Percentiles rank a stretch among this genome's conserved stretches.
Evolutionary conservation across 2,329 filamentous ascomycete species (phyloP).

Genomic region (Zasmidium cellare): DNA sequence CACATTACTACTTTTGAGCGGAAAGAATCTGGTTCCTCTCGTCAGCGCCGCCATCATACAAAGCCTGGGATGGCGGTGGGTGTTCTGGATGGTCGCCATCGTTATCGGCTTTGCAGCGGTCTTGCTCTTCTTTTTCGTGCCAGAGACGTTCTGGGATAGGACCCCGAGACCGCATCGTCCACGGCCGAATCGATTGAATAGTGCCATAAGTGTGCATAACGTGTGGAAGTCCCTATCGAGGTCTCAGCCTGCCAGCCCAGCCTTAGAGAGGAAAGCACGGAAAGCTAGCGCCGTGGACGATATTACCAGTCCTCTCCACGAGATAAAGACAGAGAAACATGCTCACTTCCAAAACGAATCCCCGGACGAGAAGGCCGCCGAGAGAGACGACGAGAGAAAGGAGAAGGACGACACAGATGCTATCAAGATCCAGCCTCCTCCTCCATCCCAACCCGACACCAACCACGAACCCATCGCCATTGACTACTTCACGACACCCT

Average conservation of each 20-base stretch:
- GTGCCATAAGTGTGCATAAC: slow-evolving; percentile 24
- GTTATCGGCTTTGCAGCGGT: slow-evolving; percentile 69
- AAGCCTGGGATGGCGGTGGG: slow-evolving; percentile 68
- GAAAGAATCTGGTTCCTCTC: slow-evolving; percentile 83
- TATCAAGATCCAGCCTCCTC: background rate
- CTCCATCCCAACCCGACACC: background rate
- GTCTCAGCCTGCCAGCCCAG: slow-evolving; percentile 13
- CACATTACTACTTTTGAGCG: slow-evolving; percentile 77
- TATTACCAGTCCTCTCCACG: background rate
- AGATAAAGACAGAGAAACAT: slow-evolving; percentile 10
- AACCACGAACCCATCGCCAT: background rate
- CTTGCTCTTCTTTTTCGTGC: slow-evolving; percentile 84
- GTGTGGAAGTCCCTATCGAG: slow-evolving; percentile 11
- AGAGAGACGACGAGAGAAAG: slow-evolving; percentile 7
- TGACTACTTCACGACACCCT: slow-evolving; percentile 20
- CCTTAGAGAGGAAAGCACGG: slow-evolving; percentile 17
- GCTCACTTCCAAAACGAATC: slow-evolving; percentile 19
- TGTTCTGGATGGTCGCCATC: slow-evolving; percentile 71
- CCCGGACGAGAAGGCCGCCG: background rate
- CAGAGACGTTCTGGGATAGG: slow-evolving; percentile 94
- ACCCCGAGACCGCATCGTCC: slow-evolving; percentile 59
- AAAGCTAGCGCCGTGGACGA: slow-evolving; percentile 20
- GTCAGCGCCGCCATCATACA: slow-evolving; percentile 84
- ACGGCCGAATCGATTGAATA: slow-evolving; percentile 2
- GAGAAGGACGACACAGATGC: slow-evolving; percentile 14